Percentiles rank a stretch among this genome's conserved stretches.
These are phyloP conservation scores for Rhizopogon sp. DNA, from an alignment of 768 basidiomycete genomes.

Conservation along the genomic window DNA sequence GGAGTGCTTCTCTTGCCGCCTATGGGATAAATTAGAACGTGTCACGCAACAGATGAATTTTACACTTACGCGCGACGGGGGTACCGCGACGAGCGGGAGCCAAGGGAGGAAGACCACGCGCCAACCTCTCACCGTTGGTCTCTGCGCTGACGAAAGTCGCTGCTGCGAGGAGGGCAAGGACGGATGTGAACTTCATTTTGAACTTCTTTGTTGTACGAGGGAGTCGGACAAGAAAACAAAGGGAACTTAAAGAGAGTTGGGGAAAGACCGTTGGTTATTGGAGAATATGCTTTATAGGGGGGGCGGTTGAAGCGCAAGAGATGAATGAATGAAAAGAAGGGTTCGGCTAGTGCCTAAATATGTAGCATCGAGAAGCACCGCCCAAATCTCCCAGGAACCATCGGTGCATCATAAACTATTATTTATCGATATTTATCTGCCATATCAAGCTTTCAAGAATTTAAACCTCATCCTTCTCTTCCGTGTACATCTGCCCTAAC, in stretches of 20 bases:
- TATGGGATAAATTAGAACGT: slow-evolving; percentile 9
- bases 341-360: not conserved
- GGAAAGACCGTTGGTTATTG: not conserved
- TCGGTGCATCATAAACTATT: no score
- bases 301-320: not conserved
- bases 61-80: slow-evolving; percentile 26
- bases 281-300: not conserved
- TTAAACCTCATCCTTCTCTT: no score
- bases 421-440: no score
- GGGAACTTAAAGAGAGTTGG: slow-evolving; percentile 8
- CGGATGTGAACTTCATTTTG: slow-evolving; percentile 24
- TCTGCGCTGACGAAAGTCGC: slow-evolving; percentile 36
- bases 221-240: slow-evolving; percentile 1
- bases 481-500: no score
- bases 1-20: slow-evolving; percentile 32
- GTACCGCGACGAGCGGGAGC: slow-evolving; percentile 35
- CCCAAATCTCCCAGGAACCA: not conserved
- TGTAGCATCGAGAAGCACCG: not conserved
- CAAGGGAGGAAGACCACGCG: slow-evolving; percentile 46
- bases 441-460: no score
- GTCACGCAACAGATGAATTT: not conserved
- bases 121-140: slow-evolving; percentile 49
- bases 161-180: slow-evolving; percentile 33
- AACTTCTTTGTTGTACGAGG: not conserved
- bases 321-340: slow-evolving; percentile 2